These are phyloP conservation scores for Leccinum fibrillosum DNA, from an alignment of 768 basidiomycete species.

Conservation along the genomic window DNA sequence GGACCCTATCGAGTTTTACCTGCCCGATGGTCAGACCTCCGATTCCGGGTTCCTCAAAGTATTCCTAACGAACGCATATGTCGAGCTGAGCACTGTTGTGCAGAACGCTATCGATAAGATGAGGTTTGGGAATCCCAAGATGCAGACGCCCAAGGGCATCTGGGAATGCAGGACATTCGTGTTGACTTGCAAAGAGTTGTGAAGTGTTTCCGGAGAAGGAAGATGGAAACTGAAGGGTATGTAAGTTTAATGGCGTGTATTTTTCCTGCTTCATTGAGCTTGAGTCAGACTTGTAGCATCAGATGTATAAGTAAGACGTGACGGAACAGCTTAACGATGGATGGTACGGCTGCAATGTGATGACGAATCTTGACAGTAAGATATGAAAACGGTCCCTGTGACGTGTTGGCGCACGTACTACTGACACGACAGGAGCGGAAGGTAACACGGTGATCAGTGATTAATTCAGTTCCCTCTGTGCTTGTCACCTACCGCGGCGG, in stretches of 20 bases:
- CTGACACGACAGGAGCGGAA: not conserved
- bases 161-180: constrained; percentile 21
- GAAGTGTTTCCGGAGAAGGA: not conserved
- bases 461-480: not conserved
- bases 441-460: not conserved
- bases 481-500: too few species aligned
- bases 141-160: constrained; percentile 2
- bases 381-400: not conserved
- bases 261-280: not conserved
- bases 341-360: not conserved
- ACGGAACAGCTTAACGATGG: not conserved
- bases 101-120: constrained; percentile 10
- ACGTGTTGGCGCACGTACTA: not conserved
- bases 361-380: not conserved
- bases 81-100: constrained; percentile 13
- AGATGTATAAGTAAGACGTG: not conserved
- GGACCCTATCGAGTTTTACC: constrained; percentile 19
- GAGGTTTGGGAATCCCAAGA: not conserved
- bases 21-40: not conserved
- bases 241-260: not conserved
- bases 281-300: not conserved
- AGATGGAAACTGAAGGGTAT: not conserved
- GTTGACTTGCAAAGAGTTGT: constrained; percentile 14
- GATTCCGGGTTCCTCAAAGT: constrained; percentile 24
- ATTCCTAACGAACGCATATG: constrained; percentile 19